Conservation (phyloP, 2,329 filamentous ascomycete species). For the Colletotrichum euphorbiae region DNA sequence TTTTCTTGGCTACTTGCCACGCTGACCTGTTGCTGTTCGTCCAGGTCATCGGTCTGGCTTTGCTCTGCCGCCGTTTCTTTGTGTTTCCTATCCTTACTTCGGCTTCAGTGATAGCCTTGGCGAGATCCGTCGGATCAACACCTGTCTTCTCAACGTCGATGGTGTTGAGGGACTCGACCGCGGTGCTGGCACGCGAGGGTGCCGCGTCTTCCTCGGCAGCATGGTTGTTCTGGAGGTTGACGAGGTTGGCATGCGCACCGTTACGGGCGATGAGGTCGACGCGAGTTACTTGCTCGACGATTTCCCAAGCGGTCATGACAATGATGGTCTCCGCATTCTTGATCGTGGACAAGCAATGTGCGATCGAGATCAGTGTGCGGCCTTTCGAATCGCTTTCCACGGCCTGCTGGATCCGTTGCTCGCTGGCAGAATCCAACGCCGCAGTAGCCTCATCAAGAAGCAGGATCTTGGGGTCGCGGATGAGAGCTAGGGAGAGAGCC, state of each 20-base stretch:
- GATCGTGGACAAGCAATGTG: conserved; percentile 70
- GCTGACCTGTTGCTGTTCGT: conserved; percentile 55
- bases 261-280: conserved; percentile 63
- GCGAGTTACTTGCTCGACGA: conserved; percentile 73
- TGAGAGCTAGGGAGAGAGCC: conserved; percentile 71
- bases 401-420: conserved; percentile 62
- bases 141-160: conserved; percentile 48
- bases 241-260: conserved; percentile 66
- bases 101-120: conserved; percentile 21
- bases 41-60: conserved; percentile 50
- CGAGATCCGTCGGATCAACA: conserved; percentile 10
- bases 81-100: conserved; percentile 53
- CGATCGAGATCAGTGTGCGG: conserved; percentile 75
- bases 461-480: conserved; percentile 70
- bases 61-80: conserved; percentile 46
- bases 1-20: conserved; percentile 53
- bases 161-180: conserved; percentile 56
- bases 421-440: conserved; percentile 55
- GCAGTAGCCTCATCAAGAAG: conserved; percentile 77
- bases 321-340: conserved; percentile 74
- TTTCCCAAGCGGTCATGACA: conserved; percentile 69
- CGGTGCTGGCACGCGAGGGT: conserved; percentile 48
- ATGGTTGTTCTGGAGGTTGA: conserved; percentile 56
- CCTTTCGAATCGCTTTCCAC: conserved; percentile 56
- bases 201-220: conserved; percentile 46